Conservation (phyloP, 345 rosid genomes). For the Acer negundo region DNA sequence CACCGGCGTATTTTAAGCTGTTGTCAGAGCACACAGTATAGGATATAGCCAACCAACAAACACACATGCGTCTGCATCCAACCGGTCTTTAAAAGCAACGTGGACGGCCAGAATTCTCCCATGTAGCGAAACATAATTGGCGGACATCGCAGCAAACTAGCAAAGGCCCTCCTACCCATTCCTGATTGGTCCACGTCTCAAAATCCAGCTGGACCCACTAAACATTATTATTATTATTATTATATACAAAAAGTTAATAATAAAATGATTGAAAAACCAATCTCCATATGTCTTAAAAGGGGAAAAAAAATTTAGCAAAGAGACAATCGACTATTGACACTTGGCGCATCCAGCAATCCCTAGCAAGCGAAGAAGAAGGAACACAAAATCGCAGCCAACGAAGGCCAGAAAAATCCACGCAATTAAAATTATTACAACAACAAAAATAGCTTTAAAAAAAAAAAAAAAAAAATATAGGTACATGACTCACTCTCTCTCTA, state of each 20-base stretch:
- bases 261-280: slow-evolving; percentile 8
- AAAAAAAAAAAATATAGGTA: not conserved
- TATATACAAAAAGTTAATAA: not conserved
- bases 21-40: not conserved
- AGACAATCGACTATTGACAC: slow-evolving; percentile 33
- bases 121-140: slow-evolving; percentile 22
- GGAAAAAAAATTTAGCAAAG: slow-evolving; percentile 7
- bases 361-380: slow-evolving; percentile 25
- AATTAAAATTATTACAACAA: not conserved
- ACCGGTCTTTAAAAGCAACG: slow-evolving; percentile 27
- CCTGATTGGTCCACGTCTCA: slow-evolving; percentile 43
- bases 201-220: slow-evolving; percentile 32
- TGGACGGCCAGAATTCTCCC: slow-evolving; percentile 26
- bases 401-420: not conserved
- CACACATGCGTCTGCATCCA: not conserved
- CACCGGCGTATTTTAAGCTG: not conserved
- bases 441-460: not conserved
- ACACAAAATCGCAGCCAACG: slow-evolving; percentile 9
- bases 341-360: slow-evolving; percentile 38
- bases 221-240: slow-evolving; percentile 1
- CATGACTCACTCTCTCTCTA: not conserved
- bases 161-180: not conserved
- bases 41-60: slow-evolving; percentile 11
- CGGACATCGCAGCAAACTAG: slow-evolving; percentile 13
- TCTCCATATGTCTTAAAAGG: slow-evolving; percentile 36